Evolutionary conservation across 2,329 filamentous ascomycete genomes (phyloP), one percentile per base, ranked within the genome.

Genomic region (Karstenula rhodostoma): DNA sequence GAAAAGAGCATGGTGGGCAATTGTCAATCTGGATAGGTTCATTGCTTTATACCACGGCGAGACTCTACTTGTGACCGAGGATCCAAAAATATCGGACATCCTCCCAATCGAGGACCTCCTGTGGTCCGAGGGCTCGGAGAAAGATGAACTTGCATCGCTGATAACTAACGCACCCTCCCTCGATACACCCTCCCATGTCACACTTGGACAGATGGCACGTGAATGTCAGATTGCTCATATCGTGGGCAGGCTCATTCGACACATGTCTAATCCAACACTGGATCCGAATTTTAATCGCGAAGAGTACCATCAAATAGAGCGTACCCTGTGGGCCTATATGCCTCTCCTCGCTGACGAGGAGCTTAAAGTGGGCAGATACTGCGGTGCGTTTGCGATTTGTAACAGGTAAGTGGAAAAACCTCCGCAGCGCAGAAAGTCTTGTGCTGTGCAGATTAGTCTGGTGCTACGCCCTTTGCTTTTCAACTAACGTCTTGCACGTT

Each of bases 161-260:
- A 29, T 49, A 10, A 10, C n/a, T n/a, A 12, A 9, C 2, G 17
- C 47, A 8, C 25, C 47, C 25, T 49, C 47, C 9, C 47, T 49
- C 25, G 25, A 49, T 9, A 49, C 47, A 13, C 25, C 25, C 4
- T 29, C 25, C 4, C 17, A 29, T 32, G 25, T 32, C 47, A 49
- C 47, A 32, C 25, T 49, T 17, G 47, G 47, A 29, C 47, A 49
- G 17, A 49, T 49, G 47, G 23, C 47, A 49, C 25, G 47, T 7
- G 47, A 49, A 17, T 49, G 47, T 27, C 47, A 49, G 25, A 32
- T 49, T 12, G 13, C 47, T n/a, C 47, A 49, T 33, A 29, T 49
- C 17, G 23, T 49, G 19, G 47, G 47, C 13, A 22, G 47, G 17
- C 6, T 22, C 23, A 33, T 27, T 12, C 47, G 47, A 49, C 47